Evolutionary conservation across 495 filamentous ascomycete genomes (phyloP).

Genomic region (Aspergillus affinis): DNA sequence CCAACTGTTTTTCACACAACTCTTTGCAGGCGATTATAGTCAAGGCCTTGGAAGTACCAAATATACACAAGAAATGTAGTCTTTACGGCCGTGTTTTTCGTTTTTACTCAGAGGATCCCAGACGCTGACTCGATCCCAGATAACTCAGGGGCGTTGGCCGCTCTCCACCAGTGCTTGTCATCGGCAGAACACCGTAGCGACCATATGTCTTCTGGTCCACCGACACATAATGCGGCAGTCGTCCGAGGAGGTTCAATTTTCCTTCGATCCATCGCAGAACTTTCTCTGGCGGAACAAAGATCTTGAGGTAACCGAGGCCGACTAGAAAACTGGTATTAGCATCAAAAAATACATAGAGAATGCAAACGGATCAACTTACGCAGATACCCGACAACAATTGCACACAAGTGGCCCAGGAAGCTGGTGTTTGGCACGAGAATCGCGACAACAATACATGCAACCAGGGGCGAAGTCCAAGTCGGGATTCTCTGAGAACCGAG

Average conservation of each 20-base stretch:
- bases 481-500: constrained; percentile 73
- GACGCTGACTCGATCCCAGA: constrained; percentile 60
- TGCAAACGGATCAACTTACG: constrained; percentile 53
- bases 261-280: constrained; percentile 78
- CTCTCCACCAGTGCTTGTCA: constrained; percentile 42
- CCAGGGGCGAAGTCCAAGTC: constrained; percentile 86
- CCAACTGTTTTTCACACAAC: constrained; percentile 15
- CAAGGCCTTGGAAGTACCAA: constrained; percentile 19
- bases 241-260: constrained; percentile 76
- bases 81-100: constrained; percentile 7
- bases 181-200: constrained; percentile 84
- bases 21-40: constrained; percentile 15
- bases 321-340: constrained; percentile 47
- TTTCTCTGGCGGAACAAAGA: constrained; percentile 81
- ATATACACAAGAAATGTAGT: constrained; percentile 40
- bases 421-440: constrained; percentile 78
- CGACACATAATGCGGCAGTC: constrained; percentile 84
- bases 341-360: neutral
- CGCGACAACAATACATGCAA: constrained; percentile 65
- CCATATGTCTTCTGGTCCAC: constrained; percentile 96
- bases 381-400: constrained; percentile 76
- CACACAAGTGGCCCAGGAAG: constrained; percentile 82
- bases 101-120: constrained; percentile 52
- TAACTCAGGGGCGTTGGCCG: constrained; percentile 55
- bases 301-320: constrained; percentile 79